Evolutionary conservation across 2,329 filamentous ascomycete genomes (phyloP).

Genomic region (Penicillium frequentans): DNA sequence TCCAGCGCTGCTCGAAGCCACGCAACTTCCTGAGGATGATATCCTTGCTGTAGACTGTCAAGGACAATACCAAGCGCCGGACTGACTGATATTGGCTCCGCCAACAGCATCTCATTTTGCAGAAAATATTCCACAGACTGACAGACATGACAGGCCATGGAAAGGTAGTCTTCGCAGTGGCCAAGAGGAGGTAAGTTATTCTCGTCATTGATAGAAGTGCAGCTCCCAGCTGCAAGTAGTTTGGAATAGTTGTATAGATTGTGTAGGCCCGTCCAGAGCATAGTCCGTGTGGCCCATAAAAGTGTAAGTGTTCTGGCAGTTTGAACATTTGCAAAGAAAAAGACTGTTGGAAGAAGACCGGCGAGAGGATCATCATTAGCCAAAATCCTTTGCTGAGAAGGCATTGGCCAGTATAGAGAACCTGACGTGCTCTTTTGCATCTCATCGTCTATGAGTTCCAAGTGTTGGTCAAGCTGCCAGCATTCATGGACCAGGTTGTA

Average conservation of each 20-base stretch:
- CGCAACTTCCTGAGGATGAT: background rate
- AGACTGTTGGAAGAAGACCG: background rate
- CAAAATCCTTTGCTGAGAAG: background rate
- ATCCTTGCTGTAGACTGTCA: constrained; percentile 1
- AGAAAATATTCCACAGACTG: constrained; percentile 34
- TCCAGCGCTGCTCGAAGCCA: constrained; percentile 5
- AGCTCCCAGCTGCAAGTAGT: constrained; percentile 1
- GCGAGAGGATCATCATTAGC: background rate
- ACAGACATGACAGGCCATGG: background rate
- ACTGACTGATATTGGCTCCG: constrained; percentile 10
- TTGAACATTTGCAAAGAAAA: background rate
- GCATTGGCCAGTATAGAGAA: background rate
- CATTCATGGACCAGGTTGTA: background rate
- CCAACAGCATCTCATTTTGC: constrained; percentile 20
- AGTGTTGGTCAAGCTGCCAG: background rate
- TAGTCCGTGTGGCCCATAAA: constrained; percentile 33
- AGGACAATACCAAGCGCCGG: constrained; percentile 9
- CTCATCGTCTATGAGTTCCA: background rate
- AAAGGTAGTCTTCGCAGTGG: background rate
- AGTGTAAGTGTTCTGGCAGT: constrained; percentile 27
- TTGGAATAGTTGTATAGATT: constrained; percentile 30
- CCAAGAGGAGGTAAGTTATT: background rate
- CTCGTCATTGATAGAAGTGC: too few species aligned
- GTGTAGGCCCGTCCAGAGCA: constrained; percentile 37
- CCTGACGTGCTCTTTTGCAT: background rate